Evolutionary conservation across 2,329 filamentous ascomycete species (phyloP).

Genomic region (Colletotrichum echinochloae): DNA sequence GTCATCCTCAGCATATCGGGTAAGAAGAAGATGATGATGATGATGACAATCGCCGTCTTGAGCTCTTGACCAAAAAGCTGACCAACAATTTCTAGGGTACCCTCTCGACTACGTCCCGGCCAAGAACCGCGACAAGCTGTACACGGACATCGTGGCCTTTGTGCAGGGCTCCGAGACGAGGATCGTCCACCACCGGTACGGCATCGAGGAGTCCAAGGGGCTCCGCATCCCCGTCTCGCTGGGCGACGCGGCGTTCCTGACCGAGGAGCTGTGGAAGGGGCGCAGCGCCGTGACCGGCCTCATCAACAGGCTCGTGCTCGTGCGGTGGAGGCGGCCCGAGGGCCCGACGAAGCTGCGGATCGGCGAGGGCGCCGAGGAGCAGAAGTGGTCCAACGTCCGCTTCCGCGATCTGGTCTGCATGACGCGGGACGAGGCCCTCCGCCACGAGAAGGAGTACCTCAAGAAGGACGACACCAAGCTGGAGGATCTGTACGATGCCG

Average conservation of each 20-base stretch:
- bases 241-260: conserved; percentile 86
- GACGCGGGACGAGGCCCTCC: conserved; percentile 89
- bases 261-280: conserved; percentile 89
- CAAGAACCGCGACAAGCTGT: conserved; percentile 91
- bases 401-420: conserved; percentile 85
- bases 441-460: conserved; percentile 85
- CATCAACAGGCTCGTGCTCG: conserved; percentile 81
- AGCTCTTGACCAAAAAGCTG: conserved; percentile 18
- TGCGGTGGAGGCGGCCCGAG: conserved; percentile 80
- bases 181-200: conserved; percentile 65
- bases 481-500: conserved; percentile 79
- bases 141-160: conserved; percentile 82
- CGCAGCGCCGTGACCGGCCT: conserved; percentile 87
- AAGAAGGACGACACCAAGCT: conserved; percentile 73
- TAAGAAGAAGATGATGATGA: conserved; percentile 45
- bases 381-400: conserved; percentile 79
- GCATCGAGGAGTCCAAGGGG: conserved; percentile 64
- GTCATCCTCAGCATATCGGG: conserved; percentile 82
- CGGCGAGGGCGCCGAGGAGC: conserved; percentile 75
- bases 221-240: conserved; percentile 82
- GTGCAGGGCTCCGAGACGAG: conserved; percentile 79
- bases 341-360: conserved; percentile 68
- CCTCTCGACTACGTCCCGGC: conserved; percentile 85
- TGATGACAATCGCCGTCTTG: background rate
- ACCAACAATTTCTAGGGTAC: conserved; percentile 70